These are phyloP conservation scores for Scenedesmus sp. DNA, from an alignment of 163 green algal genomes.

Conservation along the genomic window DNA sequence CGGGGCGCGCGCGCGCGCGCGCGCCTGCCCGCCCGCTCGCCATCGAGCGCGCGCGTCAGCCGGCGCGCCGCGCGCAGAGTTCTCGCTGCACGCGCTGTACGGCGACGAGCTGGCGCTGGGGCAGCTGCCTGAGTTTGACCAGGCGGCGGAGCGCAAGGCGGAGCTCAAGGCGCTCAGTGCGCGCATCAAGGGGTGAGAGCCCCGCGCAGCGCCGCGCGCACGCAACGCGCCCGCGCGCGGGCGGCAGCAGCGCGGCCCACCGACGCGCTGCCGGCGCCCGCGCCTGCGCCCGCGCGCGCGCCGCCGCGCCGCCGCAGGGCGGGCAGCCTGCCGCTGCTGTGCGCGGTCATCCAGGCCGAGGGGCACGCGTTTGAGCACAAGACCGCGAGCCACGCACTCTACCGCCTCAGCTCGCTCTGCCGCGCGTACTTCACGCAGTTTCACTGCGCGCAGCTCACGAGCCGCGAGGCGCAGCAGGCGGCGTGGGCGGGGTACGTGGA, in stretches of 20 bases:
- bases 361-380: constrained; percentile 9
- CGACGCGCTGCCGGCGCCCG: neutral
- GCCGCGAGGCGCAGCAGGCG: constrained; percentile 32
- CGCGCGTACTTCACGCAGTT: constrained; percentile 35
- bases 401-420: constrained; percentile 33
- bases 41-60: too few species aligned
- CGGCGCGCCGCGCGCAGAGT: too few species aligned
- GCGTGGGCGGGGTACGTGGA: constrained; percentile 32
- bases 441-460: constrained; percentile 27
- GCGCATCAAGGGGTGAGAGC: constrained; percentile 19
- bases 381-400: constrained; percentile 9
- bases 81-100: constrained; percentile 21
- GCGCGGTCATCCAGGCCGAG: constrained; percentile 12
- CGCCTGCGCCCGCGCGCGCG: too few species aligned
- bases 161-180: neutral
- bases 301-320: constrained; percentile 1
- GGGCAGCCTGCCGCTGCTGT: constrained; percentile 34
- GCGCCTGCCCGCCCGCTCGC: too few species aligned
- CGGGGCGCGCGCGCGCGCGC: too few species aligned
- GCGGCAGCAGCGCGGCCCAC: neutral
- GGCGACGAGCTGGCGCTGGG: neutral
- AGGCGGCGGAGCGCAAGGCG: neutral
- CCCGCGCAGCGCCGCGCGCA: neutral
- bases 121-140: neutral
- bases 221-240: neutral